Evolutionary conservation across 495 filamentous ascomycete species (phyloP).

Genomic region (Eremomyces bilateralis): DNA sequence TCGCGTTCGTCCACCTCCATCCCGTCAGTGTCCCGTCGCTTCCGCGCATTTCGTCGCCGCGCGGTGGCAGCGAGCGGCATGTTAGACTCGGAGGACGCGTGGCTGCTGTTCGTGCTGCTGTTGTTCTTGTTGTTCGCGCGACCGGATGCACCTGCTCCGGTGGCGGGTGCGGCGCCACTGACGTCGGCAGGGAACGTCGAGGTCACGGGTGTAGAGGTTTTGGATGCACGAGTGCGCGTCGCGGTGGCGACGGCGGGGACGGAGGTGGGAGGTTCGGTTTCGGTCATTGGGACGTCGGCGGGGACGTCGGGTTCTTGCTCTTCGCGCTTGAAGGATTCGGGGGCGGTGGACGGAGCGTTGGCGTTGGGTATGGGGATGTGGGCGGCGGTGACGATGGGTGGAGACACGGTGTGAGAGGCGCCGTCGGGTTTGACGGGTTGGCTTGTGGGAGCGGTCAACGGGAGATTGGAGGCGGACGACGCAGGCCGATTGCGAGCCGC

Average conservation of each 20-base stretch:
- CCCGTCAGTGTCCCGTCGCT: not conserved
- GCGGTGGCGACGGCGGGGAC: slow-evolving; percentile 6
- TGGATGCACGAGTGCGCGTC: slow-evolving; percentile 10
- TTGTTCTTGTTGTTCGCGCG: not conserved
- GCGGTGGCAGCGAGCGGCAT: not conserved
- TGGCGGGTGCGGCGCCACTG: not conserved
- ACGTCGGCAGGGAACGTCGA: slow-evolving; percentile 9
- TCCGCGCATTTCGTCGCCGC: not conserved
- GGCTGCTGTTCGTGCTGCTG: not conserved
- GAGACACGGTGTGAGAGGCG: no score
- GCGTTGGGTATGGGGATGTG: no score
- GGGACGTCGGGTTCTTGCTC: no score
- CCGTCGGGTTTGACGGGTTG: not conserved
- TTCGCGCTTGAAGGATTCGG: slow-evolving; percentile 10
- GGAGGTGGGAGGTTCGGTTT: slow-evolving; percentile 5
- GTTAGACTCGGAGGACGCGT: not conserved
- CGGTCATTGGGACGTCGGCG: slow-evolving; percentile 4
- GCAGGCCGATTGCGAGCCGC: slow-evolving; percentile 9
- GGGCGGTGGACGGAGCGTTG: not conserved
- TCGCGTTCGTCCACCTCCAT: slow-evolving; percentile 6
- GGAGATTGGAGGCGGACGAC: slow-evolving; percentile 12
- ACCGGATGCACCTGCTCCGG: not conserved
- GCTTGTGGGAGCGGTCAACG: slow-evolving; percentile 2
- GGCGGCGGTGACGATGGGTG: no score
- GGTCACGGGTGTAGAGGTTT: slow-evolving; percentile 13